These are phyloP conservation scores for Capsicum rhomboideum DNA, from an alignment of 257 asterid species.

Conservation along the genomic window DNA sequence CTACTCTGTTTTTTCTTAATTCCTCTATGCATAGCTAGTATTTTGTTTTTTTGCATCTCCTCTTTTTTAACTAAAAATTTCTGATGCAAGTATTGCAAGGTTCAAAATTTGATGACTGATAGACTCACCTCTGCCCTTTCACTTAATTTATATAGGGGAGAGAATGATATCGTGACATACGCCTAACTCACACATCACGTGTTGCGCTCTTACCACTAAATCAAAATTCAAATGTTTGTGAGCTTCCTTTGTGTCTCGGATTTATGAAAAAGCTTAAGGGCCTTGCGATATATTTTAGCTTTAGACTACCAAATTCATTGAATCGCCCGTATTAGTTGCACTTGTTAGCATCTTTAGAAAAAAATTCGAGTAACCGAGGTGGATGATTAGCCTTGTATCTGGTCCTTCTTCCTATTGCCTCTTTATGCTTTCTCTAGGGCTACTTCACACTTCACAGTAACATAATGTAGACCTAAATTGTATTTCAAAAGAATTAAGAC, in stretches of 20 bases:
- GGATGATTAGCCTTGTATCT: background rate
- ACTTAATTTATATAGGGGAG: background rate
- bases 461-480: background rate
- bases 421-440: background rate
- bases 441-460: background rate
- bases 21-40: no score
- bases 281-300: background rate
- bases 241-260: background rate
- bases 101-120: no score
- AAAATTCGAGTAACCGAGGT: background rate
- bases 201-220: background rate
- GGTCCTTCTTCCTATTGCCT: background rate
- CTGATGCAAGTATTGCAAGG: no score
- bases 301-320: background rate
- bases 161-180: background rate
- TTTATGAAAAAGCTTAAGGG: background rate
- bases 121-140: no score
- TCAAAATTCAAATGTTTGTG: background rate
- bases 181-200: background rate
- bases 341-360: background rate
- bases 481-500: background rate
- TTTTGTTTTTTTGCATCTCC: no score
- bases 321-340: background rate
- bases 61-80: no score
- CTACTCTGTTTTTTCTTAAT: no score